A percentile compares a stretch with the other conserved stretches of the same genome.
These are phyloP conservation scores for Xerocomus minutiporus DNA, from an alignment of 1,284 basidiomycete species.

Conservation along the genomic window DNA sequence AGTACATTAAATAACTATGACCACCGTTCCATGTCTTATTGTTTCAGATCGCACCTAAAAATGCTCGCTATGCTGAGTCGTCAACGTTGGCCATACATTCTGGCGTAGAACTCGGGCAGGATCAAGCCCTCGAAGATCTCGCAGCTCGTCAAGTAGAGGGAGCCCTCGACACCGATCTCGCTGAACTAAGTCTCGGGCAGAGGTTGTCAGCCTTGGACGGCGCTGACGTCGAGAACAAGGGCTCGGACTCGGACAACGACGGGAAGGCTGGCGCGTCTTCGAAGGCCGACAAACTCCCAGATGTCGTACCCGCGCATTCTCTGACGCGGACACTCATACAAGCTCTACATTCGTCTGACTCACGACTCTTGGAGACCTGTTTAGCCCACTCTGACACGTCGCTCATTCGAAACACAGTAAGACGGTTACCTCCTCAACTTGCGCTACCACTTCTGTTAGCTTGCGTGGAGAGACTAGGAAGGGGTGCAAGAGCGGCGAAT, in stretches of 20 bases:
- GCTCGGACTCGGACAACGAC: slow-evolving; percentile 43
- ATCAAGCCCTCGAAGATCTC: slow-evolving; percentile 52
- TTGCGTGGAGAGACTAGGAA: slow-evolving; percentile 85
- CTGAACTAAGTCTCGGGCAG: slow-evolving; percentile 87
- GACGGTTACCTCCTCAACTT: slow-evolving; percentile 84
- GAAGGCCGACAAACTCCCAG: slow-evolving; percentile 30
- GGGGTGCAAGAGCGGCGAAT: slow-evolving; percentile 67
- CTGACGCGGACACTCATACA: slow-evolving; percentile 94
- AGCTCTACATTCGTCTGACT: slow-evolving; percentile 93
- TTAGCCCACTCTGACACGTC: slow-evolving; percentile 77
- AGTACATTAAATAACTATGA: neutral
- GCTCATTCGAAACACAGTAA: slow-evolving; percentile 86
- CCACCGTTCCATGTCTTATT: slow-evolving; percentile 7
- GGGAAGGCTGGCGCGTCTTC: slow-evolving; percentile 29
- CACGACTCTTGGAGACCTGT: slow-evolving; percentile 84
- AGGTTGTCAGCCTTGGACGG: slow-evolving; percentile 72
- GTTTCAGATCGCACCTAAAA: slow-evolving; percentile 41
- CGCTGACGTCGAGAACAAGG: slow-evolving; percentile 34
- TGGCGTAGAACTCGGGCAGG: slow-evolving; percentile 59
- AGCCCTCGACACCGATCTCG: slow-evolving; percentile 76
- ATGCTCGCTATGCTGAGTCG: slow-evolving; percentile 59
- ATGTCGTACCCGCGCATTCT: slow-evolving; percentile 75
- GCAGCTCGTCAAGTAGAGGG: slow-evolving; percentile 54
- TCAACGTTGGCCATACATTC: slow-evolving; percentile 57
- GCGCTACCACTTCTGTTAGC: slow-evolving; percentile 85